phyloP scores from a whole-genome alignment of 2,329 filamentous ascomycete genomes.

The Hypoxylon sp. region DNA sequence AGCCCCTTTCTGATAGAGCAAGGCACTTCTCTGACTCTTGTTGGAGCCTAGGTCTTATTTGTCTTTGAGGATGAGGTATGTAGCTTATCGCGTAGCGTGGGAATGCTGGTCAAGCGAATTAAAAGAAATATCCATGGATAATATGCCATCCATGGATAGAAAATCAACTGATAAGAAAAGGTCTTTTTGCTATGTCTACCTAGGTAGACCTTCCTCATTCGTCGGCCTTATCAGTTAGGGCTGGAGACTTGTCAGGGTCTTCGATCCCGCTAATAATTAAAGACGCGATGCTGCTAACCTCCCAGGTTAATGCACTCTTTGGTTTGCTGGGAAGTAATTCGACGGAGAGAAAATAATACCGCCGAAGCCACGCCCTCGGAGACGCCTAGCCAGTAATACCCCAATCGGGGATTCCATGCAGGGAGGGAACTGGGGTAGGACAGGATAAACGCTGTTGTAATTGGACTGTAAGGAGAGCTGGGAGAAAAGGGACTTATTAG shows the following conservation, averaged over 20 bases:
- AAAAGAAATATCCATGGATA: too few species aligned
- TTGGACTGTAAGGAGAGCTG: conserved; percentile 10
- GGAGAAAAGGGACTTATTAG: conserved; percentile 17
- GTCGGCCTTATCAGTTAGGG: conserved; percentile 26
- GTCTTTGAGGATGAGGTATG: too few species aligned
- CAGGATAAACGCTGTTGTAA: not conserved
- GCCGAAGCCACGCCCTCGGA: conserved; percentile 19
- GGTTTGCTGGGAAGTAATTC: not conserved
- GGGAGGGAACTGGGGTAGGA: not conserved
- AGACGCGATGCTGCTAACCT: conserved; percentile 3
- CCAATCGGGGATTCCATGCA: conserved; percentile 12
- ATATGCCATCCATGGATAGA: not conserved
- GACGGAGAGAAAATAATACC: conserved; percentile 14
- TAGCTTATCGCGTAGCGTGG: not conserved
- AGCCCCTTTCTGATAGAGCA: not conserved
- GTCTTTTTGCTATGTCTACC: not conserved
- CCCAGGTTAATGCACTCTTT: not conserved
- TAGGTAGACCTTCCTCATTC: conserved; percentile 34
- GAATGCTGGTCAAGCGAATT: too few species aligned
- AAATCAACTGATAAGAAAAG: conserved; percentile 10
- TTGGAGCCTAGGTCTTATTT: too few species aligned
- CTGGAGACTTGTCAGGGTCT: conserved; percentile 5
- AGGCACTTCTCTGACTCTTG: too few species aligned
- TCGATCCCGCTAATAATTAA: conserved; percentile 22
- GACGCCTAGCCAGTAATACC: conserved; percentile 2